Percentiles rank a stretch among this genome's conserved stretches.
Conservation (phyloP, 768 basidiomycete species). For the Trametes coccinea region DNA sequence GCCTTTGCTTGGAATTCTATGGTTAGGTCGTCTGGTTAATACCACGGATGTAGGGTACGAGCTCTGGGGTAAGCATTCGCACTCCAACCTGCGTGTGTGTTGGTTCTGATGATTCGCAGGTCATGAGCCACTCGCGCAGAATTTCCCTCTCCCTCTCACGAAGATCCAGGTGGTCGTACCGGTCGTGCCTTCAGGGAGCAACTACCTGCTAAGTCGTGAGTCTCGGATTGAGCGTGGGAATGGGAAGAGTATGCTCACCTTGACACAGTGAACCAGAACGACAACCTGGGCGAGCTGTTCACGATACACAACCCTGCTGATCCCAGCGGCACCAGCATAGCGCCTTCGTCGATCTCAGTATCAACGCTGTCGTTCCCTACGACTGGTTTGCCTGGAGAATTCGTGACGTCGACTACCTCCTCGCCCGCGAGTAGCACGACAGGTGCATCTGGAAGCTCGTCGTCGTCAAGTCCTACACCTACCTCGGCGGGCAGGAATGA, state of each 20-base stretch:
- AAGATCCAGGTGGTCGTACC: not conserved
- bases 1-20: not conserved
- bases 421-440: no score
- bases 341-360: not conserved
- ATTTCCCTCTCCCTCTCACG: not conserved
- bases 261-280: not conserved
- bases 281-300: not conserved
- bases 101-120: no score
- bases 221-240: not conserved
- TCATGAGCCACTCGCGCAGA: not conserved
- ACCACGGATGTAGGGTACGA: no score
- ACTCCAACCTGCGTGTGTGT: no score
- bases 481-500: no score
- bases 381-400: not conserved
- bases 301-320: slow-evolving; percentile 5
- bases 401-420: not conserved
- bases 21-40: not conserved
- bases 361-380: not conserved
- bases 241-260: not conserved
- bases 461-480: no score
- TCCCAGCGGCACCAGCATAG: not conserved
- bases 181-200: not conserved
- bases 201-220: not conserved
- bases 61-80: no score
- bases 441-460: no score